phyloP scores from a whole-genome alignment of 345 rosid genomes.

The Theobroma cacao region DNA sequence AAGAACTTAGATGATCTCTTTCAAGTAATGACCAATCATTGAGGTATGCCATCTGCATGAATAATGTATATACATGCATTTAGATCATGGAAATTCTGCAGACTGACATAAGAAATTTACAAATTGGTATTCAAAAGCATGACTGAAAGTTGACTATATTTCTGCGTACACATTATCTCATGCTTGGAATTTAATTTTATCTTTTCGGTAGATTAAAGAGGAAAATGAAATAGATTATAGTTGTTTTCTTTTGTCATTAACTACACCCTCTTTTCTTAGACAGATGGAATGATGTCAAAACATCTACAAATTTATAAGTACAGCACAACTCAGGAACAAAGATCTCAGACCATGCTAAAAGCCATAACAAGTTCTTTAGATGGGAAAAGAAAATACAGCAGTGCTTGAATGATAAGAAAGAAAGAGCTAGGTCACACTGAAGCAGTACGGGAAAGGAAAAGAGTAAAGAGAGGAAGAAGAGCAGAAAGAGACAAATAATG shows the following conservation, averaged over 20 bases:
- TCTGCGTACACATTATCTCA: neutral
- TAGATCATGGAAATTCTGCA: constrained; percentile 17
- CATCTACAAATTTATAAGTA: neutral
- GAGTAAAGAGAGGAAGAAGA: neutral
- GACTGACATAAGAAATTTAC: neutral
- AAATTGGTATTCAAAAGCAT: neutral
- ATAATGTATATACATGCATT: constrained; percentile 20
- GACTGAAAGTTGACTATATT: neutral
- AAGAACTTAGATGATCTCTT: constrained; percentile 68
- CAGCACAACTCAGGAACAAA: neutral
- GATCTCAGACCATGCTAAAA: neutral
- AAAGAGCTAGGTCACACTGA: neutral
- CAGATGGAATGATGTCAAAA: neutral
- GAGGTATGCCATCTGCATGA: constrained; percentile 66
- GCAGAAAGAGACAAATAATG: neutral
- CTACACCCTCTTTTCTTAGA: neutral
- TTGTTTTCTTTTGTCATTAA: neutral
- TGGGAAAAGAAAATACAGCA: neutral
- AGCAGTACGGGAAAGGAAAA: neutral
- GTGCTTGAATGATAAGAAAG: neutral
- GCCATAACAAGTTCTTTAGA: neutral
- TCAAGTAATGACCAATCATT: constrained; percentile 87
- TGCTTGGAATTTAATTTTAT: neutral
- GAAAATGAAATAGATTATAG: neutral
- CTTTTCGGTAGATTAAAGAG: neutral